Evolutionary conservation across 495 filamentous ascomycete species (phyloP).

Genomic region (Astrothelium subdiscretum): DNA sequence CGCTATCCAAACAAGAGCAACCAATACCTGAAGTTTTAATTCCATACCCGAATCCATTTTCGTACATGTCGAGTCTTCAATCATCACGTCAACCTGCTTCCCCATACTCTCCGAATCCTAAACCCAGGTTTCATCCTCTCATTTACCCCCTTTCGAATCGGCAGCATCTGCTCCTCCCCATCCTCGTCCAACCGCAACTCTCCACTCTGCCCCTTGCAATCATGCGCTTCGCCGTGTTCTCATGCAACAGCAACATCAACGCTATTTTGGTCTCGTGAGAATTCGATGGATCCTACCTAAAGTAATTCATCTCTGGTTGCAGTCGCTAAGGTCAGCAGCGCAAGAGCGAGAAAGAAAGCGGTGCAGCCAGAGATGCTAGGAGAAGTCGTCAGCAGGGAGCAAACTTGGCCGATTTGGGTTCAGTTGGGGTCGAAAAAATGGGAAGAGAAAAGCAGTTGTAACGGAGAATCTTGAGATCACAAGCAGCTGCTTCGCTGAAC

Average conservation of each 20-base stretch:
- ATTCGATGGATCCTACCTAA: background rate
- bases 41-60: no score
- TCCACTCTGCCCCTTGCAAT: background rate
- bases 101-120: background rate
- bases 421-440: background rate
- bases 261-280: background rate
- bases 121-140: background rate
- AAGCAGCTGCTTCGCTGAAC: background rate
- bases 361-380: no score
- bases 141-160: background rate
- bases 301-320: background rate
- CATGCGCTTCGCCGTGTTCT: background rate
- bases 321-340: background rate
- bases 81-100: background rate
- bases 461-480: background rate
- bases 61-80: no score
- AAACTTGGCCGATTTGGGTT: no score
- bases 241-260: background rate
- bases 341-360: background rate
- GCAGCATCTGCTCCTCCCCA: background rate
- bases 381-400: no score
- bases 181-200: background rate
- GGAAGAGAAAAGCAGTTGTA: background rate
- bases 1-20: background rate
- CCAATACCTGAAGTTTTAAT: no score